Evolutionary conservation across 306 rosid species (phyloP).

Genomic region (Geum urbanum): DNA sequence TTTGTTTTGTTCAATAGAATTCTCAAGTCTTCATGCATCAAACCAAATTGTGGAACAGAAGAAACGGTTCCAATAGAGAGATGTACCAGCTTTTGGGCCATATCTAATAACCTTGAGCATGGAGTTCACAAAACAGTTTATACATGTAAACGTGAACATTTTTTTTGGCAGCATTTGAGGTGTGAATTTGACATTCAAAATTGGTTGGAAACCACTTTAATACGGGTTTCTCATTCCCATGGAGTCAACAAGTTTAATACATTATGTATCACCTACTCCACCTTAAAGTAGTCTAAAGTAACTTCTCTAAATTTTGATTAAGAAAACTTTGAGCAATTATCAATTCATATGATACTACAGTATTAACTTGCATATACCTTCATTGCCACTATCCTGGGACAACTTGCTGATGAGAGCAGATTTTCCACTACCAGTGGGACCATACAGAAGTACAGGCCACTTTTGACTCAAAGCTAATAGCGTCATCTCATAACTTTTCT

Average conservation of each 20-base stretch:
- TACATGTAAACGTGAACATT: background rate
- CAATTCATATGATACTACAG: background rate
- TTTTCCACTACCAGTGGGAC: slow-evolving; percentile 85
- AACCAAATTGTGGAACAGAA: background rate
- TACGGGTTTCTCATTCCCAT: background rate
- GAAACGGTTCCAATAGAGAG: background rate
- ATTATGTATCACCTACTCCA: background rate
- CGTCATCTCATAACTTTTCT: slow-evolving; percentile 66
- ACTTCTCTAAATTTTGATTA: background rate
- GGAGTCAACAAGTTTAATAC: background rate
- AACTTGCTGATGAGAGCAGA: slow-evolving; percentile 77
- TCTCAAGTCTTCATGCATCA: background rate
- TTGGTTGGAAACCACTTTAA: background rate
- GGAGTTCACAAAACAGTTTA: background rate
- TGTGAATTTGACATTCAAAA: background rate
- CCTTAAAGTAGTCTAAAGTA: background rate
- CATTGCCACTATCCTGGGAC: slow-evolving; percentile 49
- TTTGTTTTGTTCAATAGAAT: background rate
- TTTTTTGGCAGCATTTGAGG: background rate
- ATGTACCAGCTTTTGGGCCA: background rate
- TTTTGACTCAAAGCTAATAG: slow-evolving; percentile 64
- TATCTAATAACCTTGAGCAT: background rate
- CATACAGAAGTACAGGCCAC: slow-evolving; percentile 88
- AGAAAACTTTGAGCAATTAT: background rate
- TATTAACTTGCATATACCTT: slow-evolving; percentile 26